A percentile compares a stretch with the other conserved stretches of the same genome.
phyloP scores from a whole-genome alignment of 1,284 basidiomycete genomes.

The Fomes fomentarius region DNA sequence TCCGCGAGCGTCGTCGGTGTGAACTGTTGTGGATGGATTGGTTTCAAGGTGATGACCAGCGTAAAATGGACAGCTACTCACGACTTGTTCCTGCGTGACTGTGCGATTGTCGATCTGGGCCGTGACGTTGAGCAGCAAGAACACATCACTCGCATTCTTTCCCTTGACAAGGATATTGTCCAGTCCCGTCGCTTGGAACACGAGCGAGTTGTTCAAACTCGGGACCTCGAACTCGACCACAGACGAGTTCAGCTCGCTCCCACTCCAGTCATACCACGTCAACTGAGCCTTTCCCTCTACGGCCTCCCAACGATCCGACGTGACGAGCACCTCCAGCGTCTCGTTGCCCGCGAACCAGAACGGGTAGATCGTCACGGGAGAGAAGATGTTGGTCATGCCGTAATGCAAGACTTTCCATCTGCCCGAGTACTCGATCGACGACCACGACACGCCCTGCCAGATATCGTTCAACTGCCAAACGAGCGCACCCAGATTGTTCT shows the following conservation, averaged over 20 bases:
- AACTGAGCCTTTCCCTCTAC: constrained; percentile 52
- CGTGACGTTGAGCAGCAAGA: constrained; percentile 54
- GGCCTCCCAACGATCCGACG: constrained; percentile 53
- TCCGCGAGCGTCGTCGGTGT: constrained; percentile 52
- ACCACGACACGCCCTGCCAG: constrained; percentile 68
- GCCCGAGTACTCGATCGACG: constrained; percentile 61
- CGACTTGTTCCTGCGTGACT: constrained; percentile 56
- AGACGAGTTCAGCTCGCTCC: constrained; percentile 43
- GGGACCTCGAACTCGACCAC: constrained; percentile 47
- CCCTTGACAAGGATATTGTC: constrained; percentile 47
- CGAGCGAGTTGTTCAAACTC: constrained; percentile 52
- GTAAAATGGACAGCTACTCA: constrained; percentile 33
- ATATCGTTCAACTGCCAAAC: constrained; percentile 74
- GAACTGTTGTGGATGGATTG: constrained; percentile 42
- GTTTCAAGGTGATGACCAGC: not conserved
- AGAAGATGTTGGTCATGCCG: constrained; percentile 48
- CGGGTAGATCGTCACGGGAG: constrained; percentile 54
- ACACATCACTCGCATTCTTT: constrained; percentile 46
- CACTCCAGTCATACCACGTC: constrained; percentile 64
- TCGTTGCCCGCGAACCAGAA: constrained; percentile 56
- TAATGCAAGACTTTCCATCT: constrained; percentile 68
- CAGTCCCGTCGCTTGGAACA: constrained; percentile 45
- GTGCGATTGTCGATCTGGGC: constrained; percentile 46
- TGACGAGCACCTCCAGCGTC: constrained; percentile 52
- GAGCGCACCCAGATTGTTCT: constrained; percentile 63